Base-by-base conservation (phyloP, 2,329 filamentous ascomycete genomes). In the Ploettnerulaceae sp. region DNA sequence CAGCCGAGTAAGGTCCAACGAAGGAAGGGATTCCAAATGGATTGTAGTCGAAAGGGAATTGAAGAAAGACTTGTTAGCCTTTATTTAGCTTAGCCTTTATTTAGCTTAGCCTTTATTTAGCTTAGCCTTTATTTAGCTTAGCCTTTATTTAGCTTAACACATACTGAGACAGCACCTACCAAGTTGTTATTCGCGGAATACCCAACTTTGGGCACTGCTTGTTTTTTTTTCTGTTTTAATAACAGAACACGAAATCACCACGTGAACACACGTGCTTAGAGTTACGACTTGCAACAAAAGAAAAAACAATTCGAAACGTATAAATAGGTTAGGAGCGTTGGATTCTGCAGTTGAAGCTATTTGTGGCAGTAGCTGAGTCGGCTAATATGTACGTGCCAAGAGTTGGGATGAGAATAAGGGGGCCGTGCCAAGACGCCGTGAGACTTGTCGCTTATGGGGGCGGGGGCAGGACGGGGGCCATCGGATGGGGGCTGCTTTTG, bases 31-130 rank as follows among this genome's bases (percentile, higher is more conserved):
- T 4, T 26, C n/a, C 5, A 24, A 28, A 7, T 55, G 50, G 53
- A 51, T 55, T 7, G 14, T 56, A n/a, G 53, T 56, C 8, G 31
- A 42, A 22, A 51, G 38, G 17, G 21, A 34, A 25, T 8, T 12
- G 25, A 34, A 43, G 50, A 54, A 54, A 24, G 52, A 56, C 35
- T 46, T 53, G 17, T 37, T 53, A 12, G 24, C 43, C 6, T 56
- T 51, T 40, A 54, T 56, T 6, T 53, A 54, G 34, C 29, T 6
- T n/a, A n/a, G n/a, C n/a, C n/a, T n/a, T n/a, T n/a, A n/a, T n/a
- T n/a, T n/a, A n/a, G n/a, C n/a, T n/a, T n/a, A n/a, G n/a, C n/a
- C n/a, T n/a, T n/a, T n/a, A n/a, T n/a, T n/a, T n/a, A n/a, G n/a
- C n/a, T n/a, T n/a, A n/a, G n/a, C n/a, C n/a, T n/a, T n/a, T n/a